Percentiles rank a stretch among this genome's conserved stretches.
These are phyloP conservation scores for Penicillium sp. DNA, from an alignment of 2,329 filamentous ascomycete species.

Conservation along the genomic window DNA sequence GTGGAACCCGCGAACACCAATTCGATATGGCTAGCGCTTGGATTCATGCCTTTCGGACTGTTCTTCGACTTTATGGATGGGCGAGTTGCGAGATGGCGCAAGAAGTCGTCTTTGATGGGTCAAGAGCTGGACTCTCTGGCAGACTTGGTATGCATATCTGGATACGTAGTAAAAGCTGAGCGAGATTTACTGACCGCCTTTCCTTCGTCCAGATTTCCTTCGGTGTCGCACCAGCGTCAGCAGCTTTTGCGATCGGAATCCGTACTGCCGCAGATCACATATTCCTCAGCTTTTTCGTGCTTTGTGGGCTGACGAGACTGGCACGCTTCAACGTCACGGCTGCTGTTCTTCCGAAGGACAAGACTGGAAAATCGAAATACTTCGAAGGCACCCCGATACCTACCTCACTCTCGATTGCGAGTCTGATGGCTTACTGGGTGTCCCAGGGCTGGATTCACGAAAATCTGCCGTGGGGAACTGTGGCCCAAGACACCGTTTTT, in stretches of 20 bases:
- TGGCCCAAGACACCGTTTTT: slow-evolving; percentile 61
- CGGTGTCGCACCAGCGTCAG: slow-evolving; percentile 80
- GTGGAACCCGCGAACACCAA: slow-evolving; percentile 61
- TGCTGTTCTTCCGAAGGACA: slow-evolving; percentile 83
- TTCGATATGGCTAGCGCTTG: slow-evolving; percentile 77
- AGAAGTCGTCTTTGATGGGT: slow-evolving; percentile 96
- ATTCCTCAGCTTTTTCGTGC: slow-evolving; percentile 79
- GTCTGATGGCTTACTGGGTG: slow-evolving; percentile 86
- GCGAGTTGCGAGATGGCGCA: slow-evolving; percentile 91
- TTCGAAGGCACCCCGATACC: slow-evolving; percentile 98
- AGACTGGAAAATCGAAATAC: slow-evolving; percentile 83
- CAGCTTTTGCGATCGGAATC: slow-evolving; percentile 83
- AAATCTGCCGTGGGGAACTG: slow-evolving; percentile 70
- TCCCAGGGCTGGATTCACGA: slow-evolving; percentile 74
- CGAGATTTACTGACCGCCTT: neutral
- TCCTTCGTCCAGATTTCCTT: slow-evolving; percentile 72
- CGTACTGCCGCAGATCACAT: slow-evolving; percentile 81
- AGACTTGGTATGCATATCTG: slow-evolving; percentile 67
- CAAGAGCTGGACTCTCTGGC: slow-evolving; percentile 95
- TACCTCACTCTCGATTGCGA: slow-evolving; percentile 76
- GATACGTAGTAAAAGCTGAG: neutral
- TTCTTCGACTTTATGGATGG: slow-evolving; percentile 99
- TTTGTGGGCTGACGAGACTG: slow-evolving; percentile 87
- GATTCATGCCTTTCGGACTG: slow-evolving; percentile 83
- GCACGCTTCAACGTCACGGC: slow-evolving; percentile 98